Base-by-base conservation (phyloP, 345 rosid genomes). In the Populus deltoides region DNA sequence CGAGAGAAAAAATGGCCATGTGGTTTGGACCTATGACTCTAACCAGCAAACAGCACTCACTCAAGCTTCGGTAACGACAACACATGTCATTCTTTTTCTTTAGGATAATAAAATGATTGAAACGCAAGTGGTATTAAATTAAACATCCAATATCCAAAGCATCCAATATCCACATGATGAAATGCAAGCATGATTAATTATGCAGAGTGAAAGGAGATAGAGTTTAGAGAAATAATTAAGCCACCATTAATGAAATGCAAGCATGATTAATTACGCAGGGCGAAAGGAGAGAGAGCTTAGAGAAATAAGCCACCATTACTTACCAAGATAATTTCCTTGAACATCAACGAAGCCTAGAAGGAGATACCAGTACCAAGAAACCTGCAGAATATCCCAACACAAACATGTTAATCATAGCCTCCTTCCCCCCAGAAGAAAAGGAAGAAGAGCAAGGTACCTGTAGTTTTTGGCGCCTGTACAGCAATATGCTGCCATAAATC, bases 291-390 rank as follows among this genome's bases (percentile, higher is more conserved):
- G 5, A 33, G 5, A 33, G 35, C 5, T 33, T 33, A 4, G 35
- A 33, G 35, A 33, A 33, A 33, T 33, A 33, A 33, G 35, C 35
- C 35, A 33, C 35, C 66, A 35, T 78, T 31, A 82, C 92, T 81
- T 76, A 89, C 93, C 86, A 71, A 88, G 89, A 80, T 75, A 88
- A 77, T 82, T 89, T 47, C 89, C 94, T 81, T 89, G 90, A 57
- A 89, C 92, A 78, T 91, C 92, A 79, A 86, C 79, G 73, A 86
- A 85, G 45, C 89, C 90, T 38, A 91, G 72, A 47, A 88, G 87
- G 24, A 88, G 91, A 85, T 88, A 89, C 91, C 90, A 89, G 65
- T 88, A 87, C 92, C 89, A 89, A 75, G 86, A 69, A 78, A 89
- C 68, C 92, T 89, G 82, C 78, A 80, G 63, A 31, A 69, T 9